These are phyloP conservation scores for Musa acuminata DNA, from an alignment of 176 grass and related monocot species.

Conservation along the genomic window DNA sequence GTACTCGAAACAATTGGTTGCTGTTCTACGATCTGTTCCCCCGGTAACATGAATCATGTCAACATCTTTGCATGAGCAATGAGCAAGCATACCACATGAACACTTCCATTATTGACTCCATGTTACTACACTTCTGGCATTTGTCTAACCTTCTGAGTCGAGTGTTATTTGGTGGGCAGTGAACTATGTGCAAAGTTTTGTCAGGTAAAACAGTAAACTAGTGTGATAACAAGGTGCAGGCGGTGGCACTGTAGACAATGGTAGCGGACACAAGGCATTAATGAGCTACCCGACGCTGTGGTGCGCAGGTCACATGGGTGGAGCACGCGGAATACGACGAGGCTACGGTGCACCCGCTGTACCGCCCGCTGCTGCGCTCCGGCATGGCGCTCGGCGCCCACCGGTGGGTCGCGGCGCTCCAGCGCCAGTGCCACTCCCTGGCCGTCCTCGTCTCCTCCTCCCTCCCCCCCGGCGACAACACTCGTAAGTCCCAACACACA, in stretches of 20 bases:
- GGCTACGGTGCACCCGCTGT: slow-evolving; percentile 60
- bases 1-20: no score
- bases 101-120: no score
- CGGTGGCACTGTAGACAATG: background rate
- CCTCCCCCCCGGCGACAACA: slow-evolving; percentile 10
- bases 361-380: slow-evolving; percentile 50
- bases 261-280: slow-evolving; percentile 11
- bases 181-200: no score
- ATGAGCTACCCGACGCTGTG: slow-evolving; percentile 20
- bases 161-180: no score
- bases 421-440: slow-evolving; percentile 73
- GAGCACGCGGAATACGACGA: slow-evolving; percentile 90
- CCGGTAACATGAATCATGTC: no score
- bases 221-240: background rate
- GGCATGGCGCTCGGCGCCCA: slow-evolving; percentile 68
- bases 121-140: no score
- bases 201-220: background rate
- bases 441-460: slow-evolving; percentile 64
- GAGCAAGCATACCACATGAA: no score
- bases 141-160: no score
- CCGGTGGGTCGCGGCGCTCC: slow-evolving; percentile 69
- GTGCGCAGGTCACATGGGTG: slow-evolving; percentile 79
- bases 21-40: no score
- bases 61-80: no score
- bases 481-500: slow-evolving; percentile 2